Percentiles rank a stretch among this genome's conserved stretches.
Evolutionary conservation across 2,329 filamentous ascomycete genomes (phyloP).

Genomic region (Penicillium sp.): DNA sequence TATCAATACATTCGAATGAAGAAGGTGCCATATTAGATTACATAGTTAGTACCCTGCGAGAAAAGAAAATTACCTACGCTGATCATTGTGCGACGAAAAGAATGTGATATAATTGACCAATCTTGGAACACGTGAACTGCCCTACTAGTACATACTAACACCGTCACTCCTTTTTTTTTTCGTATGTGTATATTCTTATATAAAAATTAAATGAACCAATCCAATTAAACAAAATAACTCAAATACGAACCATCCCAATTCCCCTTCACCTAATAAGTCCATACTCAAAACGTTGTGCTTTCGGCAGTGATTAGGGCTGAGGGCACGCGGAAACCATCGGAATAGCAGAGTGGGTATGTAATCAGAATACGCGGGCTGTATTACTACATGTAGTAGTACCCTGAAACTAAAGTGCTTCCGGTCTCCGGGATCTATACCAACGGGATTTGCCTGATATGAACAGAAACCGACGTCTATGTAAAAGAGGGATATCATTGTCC

Average conservation of each 20-base stretch:
- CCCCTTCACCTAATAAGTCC: neutral
- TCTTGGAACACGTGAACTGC: slow-evolving; percentile 2
- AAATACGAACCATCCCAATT: neutral
- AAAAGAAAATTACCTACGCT: neutral
- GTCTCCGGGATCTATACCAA: slow-evolving; percentile 5
- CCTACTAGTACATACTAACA: neutral
- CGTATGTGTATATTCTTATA: neutral
- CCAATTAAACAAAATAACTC: neutral
- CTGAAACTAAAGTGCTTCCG: neutral
- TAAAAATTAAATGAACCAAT: neutral
- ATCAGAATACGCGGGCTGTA: slow-evolving; percentile 23
- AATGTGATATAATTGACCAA: slow-evolving; percentile 14
- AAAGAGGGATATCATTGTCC: slow-evolving; percentile 6
- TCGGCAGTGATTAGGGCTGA: slow-evolving; percentile 28
- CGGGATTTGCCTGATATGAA: neutral
- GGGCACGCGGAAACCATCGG: slow-evolving; percentile 29
- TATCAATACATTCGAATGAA: neutral
- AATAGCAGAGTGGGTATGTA: slow-evolving; percentile 25
- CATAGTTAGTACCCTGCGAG: neutral
- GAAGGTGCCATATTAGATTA: neutral
- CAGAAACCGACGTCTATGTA: neutral
- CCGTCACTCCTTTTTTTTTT: neutral
- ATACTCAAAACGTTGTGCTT: slow-evolving; percentile 1
- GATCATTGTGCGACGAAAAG: slow-evolving; percentile 20
- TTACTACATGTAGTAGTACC: slow-evolving; percentile 1